These are phyloP conservation scores for Aspergillus biplanus DNA, from an alignment of 495 filamentous ascomycete species.

Conservation along the genomic window DNA sequence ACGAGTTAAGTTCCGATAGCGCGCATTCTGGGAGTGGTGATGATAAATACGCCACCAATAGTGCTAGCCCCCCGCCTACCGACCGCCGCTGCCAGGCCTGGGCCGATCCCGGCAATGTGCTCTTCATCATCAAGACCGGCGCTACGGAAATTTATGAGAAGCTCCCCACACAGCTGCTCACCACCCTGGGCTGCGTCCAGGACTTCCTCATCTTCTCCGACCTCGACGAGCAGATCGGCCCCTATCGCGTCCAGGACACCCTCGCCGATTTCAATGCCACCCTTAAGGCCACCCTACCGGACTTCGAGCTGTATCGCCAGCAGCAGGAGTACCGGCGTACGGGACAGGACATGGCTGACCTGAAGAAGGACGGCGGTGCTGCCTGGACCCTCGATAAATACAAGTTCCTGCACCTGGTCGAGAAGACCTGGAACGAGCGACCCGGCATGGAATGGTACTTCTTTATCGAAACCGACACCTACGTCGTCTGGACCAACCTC, in stretches of 20 bases:
- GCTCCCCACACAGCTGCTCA: conserved; percentile 59
- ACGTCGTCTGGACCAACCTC: conserved; percentile 61
- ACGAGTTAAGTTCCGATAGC: too few species aligned
- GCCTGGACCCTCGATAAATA: conserved; percentile 62
- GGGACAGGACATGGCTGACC: conserved; percentile 34
- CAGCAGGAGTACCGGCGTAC: conserved; percentile 47
- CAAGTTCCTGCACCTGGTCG: conserved; percentile 64
- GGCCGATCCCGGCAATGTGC: conserved; percentile 20
- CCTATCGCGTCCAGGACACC: conserved; percentile 54
- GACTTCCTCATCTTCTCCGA: conserved; percentile 64
- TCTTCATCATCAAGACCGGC: conserved; percentile 57
- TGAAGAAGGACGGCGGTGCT: conserved; percentile 14
- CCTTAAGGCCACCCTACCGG: conserved; percentile 34
- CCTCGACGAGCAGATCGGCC: conserved; percentile 52
- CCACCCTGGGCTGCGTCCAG: conserved; percentile 50
- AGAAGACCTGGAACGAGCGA: conserved; percentile 54
- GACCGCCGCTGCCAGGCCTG: conserved; percentile 23
- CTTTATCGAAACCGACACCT: conserved; percentile 65
- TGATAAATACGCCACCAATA: conserved; percentile 9
- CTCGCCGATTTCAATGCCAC: conserved; percentile 48
- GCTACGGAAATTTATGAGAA: conserved; percentile 55
- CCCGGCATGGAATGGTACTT: conserved; percentile 61
- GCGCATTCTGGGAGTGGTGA: conserved; percentile 1
- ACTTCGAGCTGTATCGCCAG: conserved; percentile 59
- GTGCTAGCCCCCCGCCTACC: background rate